Percentiles rank a stretch among this genome's conserved stretches.
These are phyloP conservation scores for Santalum album DNA, from an alignment of 164 flowering plant genomes.

Conservation along the genomic window DNA sequence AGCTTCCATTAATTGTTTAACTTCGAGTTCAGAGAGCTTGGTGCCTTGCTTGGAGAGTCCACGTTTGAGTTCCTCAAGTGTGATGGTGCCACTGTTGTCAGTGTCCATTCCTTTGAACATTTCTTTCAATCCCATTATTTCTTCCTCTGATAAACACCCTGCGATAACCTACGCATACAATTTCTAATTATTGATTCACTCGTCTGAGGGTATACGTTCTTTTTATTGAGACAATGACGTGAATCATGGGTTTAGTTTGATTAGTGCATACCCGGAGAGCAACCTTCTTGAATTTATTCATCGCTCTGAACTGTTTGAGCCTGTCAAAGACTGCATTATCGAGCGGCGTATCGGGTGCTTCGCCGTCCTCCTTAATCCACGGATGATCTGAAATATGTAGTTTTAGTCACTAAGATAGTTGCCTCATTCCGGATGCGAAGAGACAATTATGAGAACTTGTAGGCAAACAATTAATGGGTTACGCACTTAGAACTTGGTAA, in stretches of 20 bases:
- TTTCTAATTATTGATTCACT: no score
- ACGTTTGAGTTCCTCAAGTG: conserved; percentile 82
- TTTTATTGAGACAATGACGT: no score
- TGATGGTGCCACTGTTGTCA: conserved; percentile 86
- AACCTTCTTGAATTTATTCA: conserved; percentile 95
- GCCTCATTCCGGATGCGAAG: no score
- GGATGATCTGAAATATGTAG: conserved; percentile 59
- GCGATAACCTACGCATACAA: conserved; percentile 60
- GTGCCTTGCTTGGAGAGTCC: conserved; percentile 92
- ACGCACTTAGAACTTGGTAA: conserved; percentile 73
- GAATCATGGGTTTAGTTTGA: no score
- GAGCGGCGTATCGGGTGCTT: conserved; percentile 93
- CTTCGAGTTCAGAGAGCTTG: conserved; percentile 75
- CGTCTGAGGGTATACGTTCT: no score
- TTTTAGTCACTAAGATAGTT: no score
- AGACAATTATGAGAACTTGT: no score
- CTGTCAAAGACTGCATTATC: conserved; percentile 80
- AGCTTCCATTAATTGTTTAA: conserved; percentile 89
- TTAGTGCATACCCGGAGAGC: conserved; percentile 60
- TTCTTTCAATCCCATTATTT: conserved; percentile 81
- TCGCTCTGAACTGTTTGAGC: conserved; percentile 92
- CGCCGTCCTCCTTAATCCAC: conserved; percentile 98
- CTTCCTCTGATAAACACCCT: conserved; percentile 94
- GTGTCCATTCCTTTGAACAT: conserved; percentile 92
- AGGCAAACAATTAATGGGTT: no score